These are phyloP conservation scores for Artemisia tridentata DNA, from an alignment of 129 eudicot genomes.

Conservation along the genomic window DNA sequence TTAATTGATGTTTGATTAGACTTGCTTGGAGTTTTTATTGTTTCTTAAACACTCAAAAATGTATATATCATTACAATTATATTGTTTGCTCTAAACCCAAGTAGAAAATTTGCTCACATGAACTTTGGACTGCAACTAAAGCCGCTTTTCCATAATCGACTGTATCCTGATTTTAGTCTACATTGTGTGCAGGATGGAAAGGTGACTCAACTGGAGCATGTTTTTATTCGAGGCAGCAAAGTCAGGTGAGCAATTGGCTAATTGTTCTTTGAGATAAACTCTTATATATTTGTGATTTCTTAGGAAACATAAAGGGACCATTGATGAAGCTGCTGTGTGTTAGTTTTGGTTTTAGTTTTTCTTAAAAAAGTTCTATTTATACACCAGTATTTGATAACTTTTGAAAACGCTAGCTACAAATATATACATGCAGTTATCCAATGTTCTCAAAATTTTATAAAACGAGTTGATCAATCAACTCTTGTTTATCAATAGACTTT, in stretches of 20 bases:
- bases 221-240: constrained; percentile 93
- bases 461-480: neutral
- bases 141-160: neutral
- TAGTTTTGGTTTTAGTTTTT: too few relatives aligned
- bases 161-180: constrained; percentile 18
- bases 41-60: neutral
- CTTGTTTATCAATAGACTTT: too few relatives aligned
- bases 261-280: neutral
- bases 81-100: neutral
- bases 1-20: neutral
- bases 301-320: neutral
- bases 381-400: neutral
- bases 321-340: too few relatives aligned
- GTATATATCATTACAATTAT: neutral
- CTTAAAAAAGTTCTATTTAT: too few relatives aligned
- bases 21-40: neutral
- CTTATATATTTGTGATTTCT: constrained; percentile 1
- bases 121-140: neutral
- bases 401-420: neutral
- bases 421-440: neutral
- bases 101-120: neutral
- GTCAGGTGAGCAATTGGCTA: constrained; percentile 56
- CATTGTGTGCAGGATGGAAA: constrained; percentile 73
- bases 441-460: neutral
- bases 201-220: constrained; percentile 96